Evolutionary conservation across 169 alveolate species (phyloP), one percentile per base, ranked within the genome.

Genomic region (Plasmodium coatneyi): DNA sequence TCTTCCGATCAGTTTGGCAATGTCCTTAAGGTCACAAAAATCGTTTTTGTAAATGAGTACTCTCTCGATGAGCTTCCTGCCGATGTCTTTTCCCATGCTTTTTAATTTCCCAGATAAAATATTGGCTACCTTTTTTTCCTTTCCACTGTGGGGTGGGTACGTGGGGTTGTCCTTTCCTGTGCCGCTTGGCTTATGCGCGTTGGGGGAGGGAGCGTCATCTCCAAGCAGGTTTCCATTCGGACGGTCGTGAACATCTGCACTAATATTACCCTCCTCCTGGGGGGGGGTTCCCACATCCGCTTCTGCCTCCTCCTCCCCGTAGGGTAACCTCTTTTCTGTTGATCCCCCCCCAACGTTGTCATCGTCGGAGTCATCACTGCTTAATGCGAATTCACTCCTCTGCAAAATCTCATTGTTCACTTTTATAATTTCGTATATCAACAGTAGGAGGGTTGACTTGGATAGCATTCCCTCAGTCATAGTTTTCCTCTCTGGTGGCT

Each of bases 61-160:
- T 5, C 89, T 14, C 71, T 87, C 93, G 22, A 87, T 56, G 28
- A 87, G 32, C 46, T 79, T 87, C 71, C 60, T 49, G 10, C 93
- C 93, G 25, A 87, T 87, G 32, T 79, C n/a, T 56, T 87, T 87
- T 6, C 93, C 93, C 87, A 87, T 87, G 32, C 80, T 76, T 49
- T 76, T 87, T 56, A 87, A 39, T 54, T 79, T 78, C 3, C 46
- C 60, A 5, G 93, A 76, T 41, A 87, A 36, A 1, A 87, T 16
- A 12, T 76, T 87, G 19, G 71, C 16, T 39, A 36, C 12, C 70
- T 5, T 16, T 80, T 79, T 39, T 34, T 54, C 22, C 4, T 78
- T 74, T 12, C 10, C 46, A 12, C 70, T 52, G 39, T 41, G 60
- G n/a, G 36, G 12, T 82, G 71, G 14, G 41, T 82, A 19, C 41